Base-by-base conservation (phyloP, 352 stramenopile genomes). In the Globisporangium splendens region DNA sequence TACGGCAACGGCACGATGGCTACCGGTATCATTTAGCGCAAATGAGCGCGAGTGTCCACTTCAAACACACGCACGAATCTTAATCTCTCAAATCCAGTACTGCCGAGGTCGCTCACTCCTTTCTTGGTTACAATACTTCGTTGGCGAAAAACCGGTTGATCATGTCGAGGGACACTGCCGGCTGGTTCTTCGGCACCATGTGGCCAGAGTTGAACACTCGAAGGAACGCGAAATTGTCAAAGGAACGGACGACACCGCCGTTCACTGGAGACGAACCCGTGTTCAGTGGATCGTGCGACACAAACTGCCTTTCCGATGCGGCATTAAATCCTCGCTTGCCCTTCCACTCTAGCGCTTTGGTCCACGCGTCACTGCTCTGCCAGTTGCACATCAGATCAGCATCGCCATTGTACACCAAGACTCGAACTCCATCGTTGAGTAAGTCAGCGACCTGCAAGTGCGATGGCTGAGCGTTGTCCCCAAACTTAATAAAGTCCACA, bases 331-430 rank as follows among this genome's bases (percentile, higher is more conserved):
- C 80, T 8, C 72, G 64, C 46, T 80, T 71, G 50, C 91, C 86
- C n/a, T 56, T 61, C 93, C 93, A 98, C 21, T 95, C 70, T 31
- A 98, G 72, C 17, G 61, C 76, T 6, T 83, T 62, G 6, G 87
- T 96, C 91, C 90, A 98, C 8, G 90, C 90, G 53, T 91, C 54
- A 59, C 97, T 97, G 35, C 92, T 93, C 39, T 98, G 58, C 71
- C 94, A 98, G 65, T 98, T 98, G 73, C 88, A 97, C 61, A 98
- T 96, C 63, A 97, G 97, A 65, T 98, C 93, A 11, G 86, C 70
- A 68, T 98, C 93, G 59, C 93, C 93, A 22, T 86, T 86, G 71
- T 98, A 98, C 52, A 98, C 89, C 18, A 98, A 70, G 6, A 95
- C 85, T 7, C 67, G 69, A 11, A 77, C 14, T 24, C 48, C 61